Conservation (phyloP, 2,329 filamentous ascomycete species). For the Fusarium heterosporum region DNA sequence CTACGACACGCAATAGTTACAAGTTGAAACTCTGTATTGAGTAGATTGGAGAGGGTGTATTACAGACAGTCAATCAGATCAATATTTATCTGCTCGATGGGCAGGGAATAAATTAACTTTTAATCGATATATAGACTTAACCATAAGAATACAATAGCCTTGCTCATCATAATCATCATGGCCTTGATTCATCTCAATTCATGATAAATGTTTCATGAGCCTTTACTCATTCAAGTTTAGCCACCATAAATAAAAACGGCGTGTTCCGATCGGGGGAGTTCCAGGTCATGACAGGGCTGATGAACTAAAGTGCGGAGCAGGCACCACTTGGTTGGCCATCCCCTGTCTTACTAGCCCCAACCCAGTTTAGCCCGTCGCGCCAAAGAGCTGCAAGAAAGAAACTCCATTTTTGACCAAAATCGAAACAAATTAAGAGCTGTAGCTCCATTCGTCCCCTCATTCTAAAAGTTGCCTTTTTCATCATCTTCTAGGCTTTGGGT, state of each 20-base stretch:
- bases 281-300: constrained; percentile 22
- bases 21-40: not conserved
- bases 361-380: not conserved
- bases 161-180: not conserved
- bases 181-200: not conserved
- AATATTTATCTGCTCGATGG: not conserved
- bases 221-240: not conserved
- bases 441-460: constrained; percentile 37
- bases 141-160: not conserved
- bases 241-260: not conserved
- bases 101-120: not conserved
- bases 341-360: not conserved
- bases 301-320: constrained; percentile 22
- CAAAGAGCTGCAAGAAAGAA: constrained; percentile 22
- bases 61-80: not conserved
- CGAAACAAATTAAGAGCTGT: constrained; percentile 19
- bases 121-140: not conserved
- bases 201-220: not conserved
- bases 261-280: not conserved
- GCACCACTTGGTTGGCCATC: constrained; percentile 24
- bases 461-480: constrained; percentile 3
- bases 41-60: not conserved
- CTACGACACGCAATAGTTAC: not conserved
- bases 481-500: constrained; percentile 8
- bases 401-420: constrained; percentile 3